Evolutionary conservation across 2,329 filamentous ascomycete species (phyloP).

Genomic region (Botrytis porri): DNA sequence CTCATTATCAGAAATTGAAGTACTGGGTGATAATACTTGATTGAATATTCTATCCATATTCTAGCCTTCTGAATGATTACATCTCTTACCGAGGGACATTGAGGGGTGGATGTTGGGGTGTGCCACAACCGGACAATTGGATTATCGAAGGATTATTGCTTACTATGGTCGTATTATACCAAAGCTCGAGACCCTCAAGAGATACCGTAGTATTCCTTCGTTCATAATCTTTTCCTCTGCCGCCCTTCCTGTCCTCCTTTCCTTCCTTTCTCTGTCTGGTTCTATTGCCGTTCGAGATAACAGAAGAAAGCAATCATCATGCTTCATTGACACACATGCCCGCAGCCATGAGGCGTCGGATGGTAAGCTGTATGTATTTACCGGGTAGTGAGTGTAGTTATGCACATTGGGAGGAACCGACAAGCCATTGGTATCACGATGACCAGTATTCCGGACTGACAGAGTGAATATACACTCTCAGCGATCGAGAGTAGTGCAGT

Average conservation of each 20-base stretch:
- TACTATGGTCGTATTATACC: background rate
- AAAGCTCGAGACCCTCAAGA: constrained; percentile 1
- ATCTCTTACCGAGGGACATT: constrained; percentile 2
- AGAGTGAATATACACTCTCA: background rate
- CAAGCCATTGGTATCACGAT: background rate
- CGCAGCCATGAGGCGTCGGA: background rate
- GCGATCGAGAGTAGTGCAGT: background rate
- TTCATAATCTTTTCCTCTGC: background rate
- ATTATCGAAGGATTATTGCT: background rate
- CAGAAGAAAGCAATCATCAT: background rate
- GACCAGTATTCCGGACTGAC: background rate
- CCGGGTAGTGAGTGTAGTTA: background rate
- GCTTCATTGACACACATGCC: background rate
- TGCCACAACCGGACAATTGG: background rate
- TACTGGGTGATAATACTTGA: background rate
- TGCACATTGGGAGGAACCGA: background rate
- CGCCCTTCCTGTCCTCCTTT: background rate
- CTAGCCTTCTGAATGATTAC: background rate
- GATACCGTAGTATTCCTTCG: background rate
- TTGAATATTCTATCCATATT: background rate
- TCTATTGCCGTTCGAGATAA: background rate
- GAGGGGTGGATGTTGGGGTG: background rate
- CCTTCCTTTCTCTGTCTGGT: background rate
- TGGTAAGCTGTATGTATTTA: constrained; percentile 6
- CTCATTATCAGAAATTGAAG: background rate